These are phyloP conservation scores for Sporormia fimetaria DNA, from an alignment of 495 filamentous ascomycete species.

Conservation along the genomic window DNA sequence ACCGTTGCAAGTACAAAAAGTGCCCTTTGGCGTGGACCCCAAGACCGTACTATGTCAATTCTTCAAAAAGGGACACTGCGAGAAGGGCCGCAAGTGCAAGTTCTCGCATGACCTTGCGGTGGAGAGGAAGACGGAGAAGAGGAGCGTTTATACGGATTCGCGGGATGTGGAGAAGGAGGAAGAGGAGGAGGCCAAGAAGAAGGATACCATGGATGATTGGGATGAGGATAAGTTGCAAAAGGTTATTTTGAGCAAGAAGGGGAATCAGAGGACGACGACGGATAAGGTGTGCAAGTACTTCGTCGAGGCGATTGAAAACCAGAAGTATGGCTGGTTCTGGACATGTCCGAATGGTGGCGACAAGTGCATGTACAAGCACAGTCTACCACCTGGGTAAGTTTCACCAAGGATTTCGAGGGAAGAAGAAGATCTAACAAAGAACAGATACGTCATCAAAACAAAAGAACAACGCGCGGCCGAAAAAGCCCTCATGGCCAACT, in stretches of 20 bases:
- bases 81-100: constrained; percentile 94
- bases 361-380: constrained; percentile 98
- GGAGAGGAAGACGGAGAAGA: constrained; percentile 86
- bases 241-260: constrained; percentile 90
- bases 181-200: constrained; percentile 65
- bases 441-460: constrained; percentile 89
- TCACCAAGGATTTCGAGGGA: not conserved
- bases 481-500: constrained; percentile 96
- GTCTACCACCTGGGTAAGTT: constrained; percentile 73
- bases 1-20: constrained; percentile 89
- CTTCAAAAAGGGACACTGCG: constrained; percentile 92
- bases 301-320: constrained; percentile 93
- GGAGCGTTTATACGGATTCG: constrained; percentile 79
- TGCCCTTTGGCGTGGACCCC: constrained; percentile 93
- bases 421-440: not conserved
- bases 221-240: constrained; percentile 89
- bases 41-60: constrained; percentile 97
- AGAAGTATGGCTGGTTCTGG: constrained; percentile 99
- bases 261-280: constrained; percentile 89
- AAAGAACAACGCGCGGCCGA: constrained; percentile 93
- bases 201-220: constrained; percentile 91
- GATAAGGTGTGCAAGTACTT: constrained; percentile 99
- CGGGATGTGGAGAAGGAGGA: constrained; percentile 51
- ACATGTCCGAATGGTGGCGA: constrained; percentile 91
- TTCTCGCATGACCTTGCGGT: constrained; percentile 85